A percentile compares a stretch with the other conserved stretches of the same genome.
These are phyloP conservation scores for Liriodendron chinense DNA, from an alignment of 164 flowering plant species.

Conservation along the genomic window DNA sequence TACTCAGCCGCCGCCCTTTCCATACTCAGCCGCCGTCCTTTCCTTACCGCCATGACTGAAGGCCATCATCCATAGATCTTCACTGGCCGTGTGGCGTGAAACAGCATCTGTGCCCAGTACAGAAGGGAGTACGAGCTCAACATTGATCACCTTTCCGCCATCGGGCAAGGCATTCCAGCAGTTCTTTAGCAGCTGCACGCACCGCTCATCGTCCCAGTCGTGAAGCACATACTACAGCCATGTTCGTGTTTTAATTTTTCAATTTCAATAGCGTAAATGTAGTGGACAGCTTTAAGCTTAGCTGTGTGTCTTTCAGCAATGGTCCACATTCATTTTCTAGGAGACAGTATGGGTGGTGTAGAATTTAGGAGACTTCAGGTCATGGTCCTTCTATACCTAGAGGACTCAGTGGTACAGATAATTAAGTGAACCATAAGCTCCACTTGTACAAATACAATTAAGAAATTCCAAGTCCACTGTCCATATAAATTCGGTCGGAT, in stretches of 20 bases:
- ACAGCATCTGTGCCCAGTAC: slow-evolving; percentile 11
- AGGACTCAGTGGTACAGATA: too few relatives aligned
- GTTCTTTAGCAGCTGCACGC: slow-evolving; percentile 28
- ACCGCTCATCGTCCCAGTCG: slow-evolving; percentile 30
- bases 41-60: slow-evolving; percentile 21
- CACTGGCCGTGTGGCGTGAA: slow-evolving; percentile 9
- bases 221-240: slow-evolving; percentile 18
- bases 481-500: too few relatives aligned
- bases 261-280: background rate
- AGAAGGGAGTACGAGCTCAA: slow-evolving; percentile 29
- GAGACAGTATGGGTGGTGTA: background rate
- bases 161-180: slow-evolving; percentile 30
- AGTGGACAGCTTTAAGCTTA: background rate
- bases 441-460: too few relatives aligned
- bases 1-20: too few relatives aligned
- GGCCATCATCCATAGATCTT: slow-evolving; percentile 19
- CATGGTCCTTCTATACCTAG: too few relatives aligned
- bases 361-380: too few relatives aligned
- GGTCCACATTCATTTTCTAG: background rate
- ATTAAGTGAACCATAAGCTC: too few relatives aligned
- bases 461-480: too few relatives aligned
- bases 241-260: background rate
- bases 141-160: slow-evolving; percentile 30
- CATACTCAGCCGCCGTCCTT: slow-evolving; percentile 27
- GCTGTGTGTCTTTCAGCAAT: background rate